These are phyloP conservation scores for Amylocystis lapponica DNA, from an alignment of 768 basidiomycete species.

Conservation along the genomic window DNA sequence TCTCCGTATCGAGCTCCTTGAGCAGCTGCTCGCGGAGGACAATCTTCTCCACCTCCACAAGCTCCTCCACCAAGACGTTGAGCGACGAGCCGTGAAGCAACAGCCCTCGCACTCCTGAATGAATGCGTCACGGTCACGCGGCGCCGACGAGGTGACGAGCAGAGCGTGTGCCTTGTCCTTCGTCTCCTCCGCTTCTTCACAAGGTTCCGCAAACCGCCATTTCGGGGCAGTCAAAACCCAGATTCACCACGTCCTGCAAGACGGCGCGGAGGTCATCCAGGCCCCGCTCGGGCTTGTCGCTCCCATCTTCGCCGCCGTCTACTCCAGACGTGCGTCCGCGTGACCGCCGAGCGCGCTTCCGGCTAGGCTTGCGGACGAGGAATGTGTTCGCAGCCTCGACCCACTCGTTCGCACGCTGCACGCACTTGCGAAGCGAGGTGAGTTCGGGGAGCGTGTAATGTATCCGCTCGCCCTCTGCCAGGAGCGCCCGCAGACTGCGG, in stretches of 20 bases:
- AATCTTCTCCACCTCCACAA: constrained; percentile 72
- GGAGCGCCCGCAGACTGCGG: constrained; percentile 72
- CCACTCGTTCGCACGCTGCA: constrained; percentile 81
- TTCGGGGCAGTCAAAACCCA: constrained; percentile 85
- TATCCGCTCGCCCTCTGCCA: constrained; percentile 87
- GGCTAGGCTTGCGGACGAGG: constrained; percentile 71
- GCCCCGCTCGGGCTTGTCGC: constrained; percentile 65
- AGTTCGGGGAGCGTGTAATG: constrained; percentile 70
- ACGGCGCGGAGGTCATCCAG: constrained; percentile 67
- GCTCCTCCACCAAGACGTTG: constrained; percentile 80
- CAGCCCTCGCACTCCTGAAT: constrained; percentile 66
- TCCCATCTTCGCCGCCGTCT: constrained; percentile 44
- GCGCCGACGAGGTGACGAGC: constrained; percentile 37
- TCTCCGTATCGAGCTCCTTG: constrained; percentile 65
- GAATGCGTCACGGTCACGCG: constrained; percentile 48
- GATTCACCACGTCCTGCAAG: constrained; percentile 62
- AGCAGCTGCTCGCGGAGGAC: constrained; percentile 75
- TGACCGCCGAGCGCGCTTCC: constrained; percentile 67
- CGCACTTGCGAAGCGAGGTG: constrained; percentile 66
- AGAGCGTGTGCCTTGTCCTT: constrained; percentile 49
- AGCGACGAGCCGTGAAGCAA: constrained; percentile 66
- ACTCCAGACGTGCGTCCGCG: constrained; percentile 42
- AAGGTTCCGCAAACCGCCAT: constrained; percentile 50
- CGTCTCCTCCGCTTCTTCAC: constrained; percentile 62
- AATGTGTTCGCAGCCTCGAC: constrained; percentile 79